Percentiles rank a stretch among this genome's conserved stretches.
Conservation (phyloP, 495 filamentous ascomycete genomes). For the Tuber indicum region DNA sequence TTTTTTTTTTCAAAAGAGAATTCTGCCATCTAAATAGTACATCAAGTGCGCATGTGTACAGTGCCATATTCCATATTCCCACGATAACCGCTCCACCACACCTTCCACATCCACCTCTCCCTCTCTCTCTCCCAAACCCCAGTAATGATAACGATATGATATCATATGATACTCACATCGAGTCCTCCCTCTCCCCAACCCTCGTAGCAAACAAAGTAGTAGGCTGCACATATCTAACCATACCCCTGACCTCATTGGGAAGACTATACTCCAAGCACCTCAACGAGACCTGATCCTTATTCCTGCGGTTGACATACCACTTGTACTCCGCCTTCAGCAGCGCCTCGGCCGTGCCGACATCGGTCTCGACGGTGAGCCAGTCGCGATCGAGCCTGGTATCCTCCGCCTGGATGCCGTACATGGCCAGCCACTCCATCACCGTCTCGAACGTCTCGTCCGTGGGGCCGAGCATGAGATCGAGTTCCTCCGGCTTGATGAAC, state of each 20-base stretch:
- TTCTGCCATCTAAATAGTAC: too few species aligned
- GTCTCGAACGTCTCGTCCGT: neutral
- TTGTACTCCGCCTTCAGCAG: neutral
- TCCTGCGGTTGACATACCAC: neutral
- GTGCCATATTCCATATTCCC: too few species aligned
- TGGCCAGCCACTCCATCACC: neutral
- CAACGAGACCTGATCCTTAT: neutral
- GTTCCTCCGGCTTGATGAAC: neutral
- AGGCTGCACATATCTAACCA: neutral
- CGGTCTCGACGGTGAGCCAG: neutral
- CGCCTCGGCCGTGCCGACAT: neutral
- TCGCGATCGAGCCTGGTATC: neutral
- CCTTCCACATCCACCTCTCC: neutral
- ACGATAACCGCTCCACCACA: too few species aligned
- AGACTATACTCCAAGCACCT: neutral
- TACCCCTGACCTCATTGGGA: neutral
- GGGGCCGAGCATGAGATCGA: neutral
- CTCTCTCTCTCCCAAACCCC: too few species aligned
- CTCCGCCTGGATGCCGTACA: neutral
- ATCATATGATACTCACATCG: too few species aligned
- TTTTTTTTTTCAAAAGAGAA: too few species aligned
- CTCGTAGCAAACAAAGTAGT: conserved; percentile 1
- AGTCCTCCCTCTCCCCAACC: neutral
- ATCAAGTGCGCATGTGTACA: too few species aligned
- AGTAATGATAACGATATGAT: too few species aligned